A percentile compares a stretch with the other conserved stretches of the same genome.
These are phyloP conservation scores for Fusarium torreyae DNA, from an alignment of 2,329 filamentous ascomycete genomes.

Conservation along the genomic window DNA sequence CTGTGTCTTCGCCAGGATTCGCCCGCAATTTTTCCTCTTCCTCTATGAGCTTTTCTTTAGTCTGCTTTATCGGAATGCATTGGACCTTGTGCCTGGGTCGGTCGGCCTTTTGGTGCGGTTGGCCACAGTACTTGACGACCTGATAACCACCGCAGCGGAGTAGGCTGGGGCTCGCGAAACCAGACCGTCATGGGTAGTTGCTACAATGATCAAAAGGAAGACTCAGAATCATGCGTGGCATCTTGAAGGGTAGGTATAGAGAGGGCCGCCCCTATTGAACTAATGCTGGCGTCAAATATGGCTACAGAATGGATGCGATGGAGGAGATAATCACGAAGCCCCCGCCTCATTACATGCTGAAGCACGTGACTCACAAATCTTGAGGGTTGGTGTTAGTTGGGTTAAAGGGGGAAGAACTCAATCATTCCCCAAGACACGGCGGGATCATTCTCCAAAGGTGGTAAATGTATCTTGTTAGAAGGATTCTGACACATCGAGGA, in stretches of 20 bases:
- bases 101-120: slow-evolving; percentile 16
- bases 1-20: background rate
- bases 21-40: slow-evolving; percentile 7
- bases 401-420: too few species aligned
- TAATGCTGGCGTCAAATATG: background rate
- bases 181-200: background rate
- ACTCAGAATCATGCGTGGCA: slow-evolving; percentile 26
- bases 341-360: background rate
- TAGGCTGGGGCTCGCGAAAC: background rate
- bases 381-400: too few species aligned
- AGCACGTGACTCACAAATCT: background rate
- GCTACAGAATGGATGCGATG: too few species aligned
- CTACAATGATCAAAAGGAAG: slow-evolving; percentile 20
- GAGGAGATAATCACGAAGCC: background rate
- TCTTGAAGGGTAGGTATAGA: background rate
- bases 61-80: slow-evolving; percentile 5
- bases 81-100: slow-evolving; percentile 16
- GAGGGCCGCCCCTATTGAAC: background rate
- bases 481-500: too few species aligned
- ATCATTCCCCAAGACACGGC: too few species aligned
- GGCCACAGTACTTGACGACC: slow-evolving; percentile 21
- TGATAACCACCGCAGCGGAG: slow-evolving; percentile 19
- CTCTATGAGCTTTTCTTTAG: background rate
- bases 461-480: too few species aligned
- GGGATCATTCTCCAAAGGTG: too few species aligned